Base-by-base conservation (phyloP, 2,329 filamentous ascomycete species). In the Teratosphaeria viscida region DNA sequence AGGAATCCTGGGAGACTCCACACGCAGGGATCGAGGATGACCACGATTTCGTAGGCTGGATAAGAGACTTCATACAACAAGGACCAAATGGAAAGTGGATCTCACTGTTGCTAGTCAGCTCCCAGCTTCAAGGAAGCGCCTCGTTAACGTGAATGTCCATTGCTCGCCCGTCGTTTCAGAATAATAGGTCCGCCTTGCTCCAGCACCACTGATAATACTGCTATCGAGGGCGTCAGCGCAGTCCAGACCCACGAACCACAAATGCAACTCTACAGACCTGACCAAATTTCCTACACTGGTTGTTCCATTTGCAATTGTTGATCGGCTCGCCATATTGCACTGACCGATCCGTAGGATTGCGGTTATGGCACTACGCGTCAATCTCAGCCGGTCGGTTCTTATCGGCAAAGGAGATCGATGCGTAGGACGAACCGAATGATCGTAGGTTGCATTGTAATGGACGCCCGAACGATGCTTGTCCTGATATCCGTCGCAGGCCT, bases 1-100 rank as follows among this genome's bases (percentile, higher is more conserved):
- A 29, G 73, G 74, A 7, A 60, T 69, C 29, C 37, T 54, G 16
- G 49, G 52, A 29, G 62, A 59, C 19, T 19, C 7, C 8, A 19
- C 26, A 16, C 27, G 32, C 14, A 29, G 8, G 16, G 52, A 32
- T 14, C 7, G 14, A 54, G 52, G 19, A 32, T 5, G 26, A 7
- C 54, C n/a, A 7, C 23, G 19, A 43, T 5, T 5, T 12, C 5
- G 11, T 16, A 11, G 35, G 35, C 35, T 16, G 29, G 23, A 32
- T 1, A 32, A 32, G 29, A 32, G 29, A 32, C 29, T 32, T 5
- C 7, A 5, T 32, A 7, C 7, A 32, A 32, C 29, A 32, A 32
- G 29, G 29, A 32, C 29, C 2, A 32, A 32, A 32, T 7, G 29
- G 29, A 32, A 2, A 32, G 29, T 32, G 7, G 29, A 32, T 32